Base-by-base conservation (phyloP, 306 rosid species). In the Cicer cuneatum region DNA sequence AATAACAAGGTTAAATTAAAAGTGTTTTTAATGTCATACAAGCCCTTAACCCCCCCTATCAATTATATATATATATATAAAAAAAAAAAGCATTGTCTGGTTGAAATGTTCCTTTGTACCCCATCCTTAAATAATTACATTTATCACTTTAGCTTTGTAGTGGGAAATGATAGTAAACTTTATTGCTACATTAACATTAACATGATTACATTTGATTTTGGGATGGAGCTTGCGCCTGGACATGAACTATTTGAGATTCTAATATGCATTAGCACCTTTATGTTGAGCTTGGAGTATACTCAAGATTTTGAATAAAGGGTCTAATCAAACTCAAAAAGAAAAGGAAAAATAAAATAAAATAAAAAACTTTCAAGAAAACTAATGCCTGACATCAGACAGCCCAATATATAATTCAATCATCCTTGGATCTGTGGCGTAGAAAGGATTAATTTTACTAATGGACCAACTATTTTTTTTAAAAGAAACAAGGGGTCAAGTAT, bases 81-180 rank as follows among this genome's bases (percentile, higher is more conserved):
- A 1, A 12, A 2, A 59, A 59, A 78, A 85, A 86, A 78, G 82
- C 48, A 71, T 80, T 89, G 90, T 89, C 87, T 83, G 85, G 92
- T 87, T 86, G 91, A 89, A 89, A 81, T 82, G 87, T 81, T 87
- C 77, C 65, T 75, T 68, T 73, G 89, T 89, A 78, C 80, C 89
- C 86, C 84, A 85, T 87, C 69, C 29, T 70, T 78, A 78, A 78
- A 84, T 87, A 86, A 89, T 91, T 86, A 83, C 90, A 80, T 66
- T 59, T 68, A 68, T 79, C 47, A 83, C 95, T 91, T 91, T 91
- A 87, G 89, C 88, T 89, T 89, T 87, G 82, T 85, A 69, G 91
- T 86, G 91, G 95, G 80, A 87, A 85, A 89, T 85, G 80, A 87
- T 87, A 78, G 84, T 86, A 89, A 89, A 85, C 88, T 89, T 89